Evolutionary conservation across 345 rosid genomes (phyloP).

Genomic region (Cardamine resedifolia): DNA sequence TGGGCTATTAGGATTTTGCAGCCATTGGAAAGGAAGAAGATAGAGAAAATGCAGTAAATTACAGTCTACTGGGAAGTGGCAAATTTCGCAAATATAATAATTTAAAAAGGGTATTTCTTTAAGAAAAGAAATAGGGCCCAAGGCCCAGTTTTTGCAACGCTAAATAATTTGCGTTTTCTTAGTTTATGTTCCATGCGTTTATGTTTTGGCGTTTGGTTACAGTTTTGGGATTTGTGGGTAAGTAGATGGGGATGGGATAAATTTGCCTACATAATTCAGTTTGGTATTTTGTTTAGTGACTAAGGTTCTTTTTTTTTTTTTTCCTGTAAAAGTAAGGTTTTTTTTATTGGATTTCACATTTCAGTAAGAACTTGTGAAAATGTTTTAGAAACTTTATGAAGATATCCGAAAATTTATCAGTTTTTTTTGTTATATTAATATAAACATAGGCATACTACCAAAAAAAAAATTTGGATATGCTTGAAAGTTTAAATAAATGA

Average conservation of each 20-base stretch:
- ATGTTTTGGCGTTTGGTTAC: too few species aligned
- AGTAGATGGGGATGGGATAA: too few species aligned
- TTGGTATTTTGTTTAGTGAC: neutral
- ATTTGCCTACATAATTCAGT: neutral
- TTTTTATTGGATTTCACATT: neutral
- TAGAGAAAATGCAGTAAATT: slow-evolving; percentile 19
- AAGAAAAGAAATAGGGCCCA: neutral
- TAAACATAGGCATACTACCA: neutral
- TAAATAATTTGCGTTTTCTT: neutral
- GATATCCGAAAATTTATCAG: too few species aligned
- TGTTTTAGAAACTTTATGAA: neutral
- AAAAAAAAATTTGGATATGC: too few species aligned
- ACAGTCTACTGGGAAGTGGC: slow-evolving; percentile 36
- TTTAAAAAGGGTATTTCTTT: neutral
- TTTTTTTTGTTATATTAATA: neutral
- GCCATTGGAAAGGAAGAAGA: slow-evolving; percentile 16
- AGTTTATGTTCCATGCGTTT: neutral
- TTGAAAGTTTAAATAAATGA: neutral
- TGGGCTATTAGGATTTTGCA: slow-evolving; percentile 26
- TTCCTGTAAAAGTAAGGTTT: too few species aligned
- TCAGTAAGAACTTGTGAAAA: neutral
- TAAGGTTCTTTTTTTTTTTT: too few species aligned
- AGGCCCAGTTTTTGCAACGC: slow-evolving; percentile 2
- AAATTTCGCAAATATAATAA: slow-evolving; percentile 27
- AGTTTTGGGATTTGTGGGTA: too few species aligned